These are phyloP conservation scores for Colletotrichum chrysophilum DNA, from an alignment of 2,329 filamentous ascomycete species.

Conservation along the genomic window DNA sequence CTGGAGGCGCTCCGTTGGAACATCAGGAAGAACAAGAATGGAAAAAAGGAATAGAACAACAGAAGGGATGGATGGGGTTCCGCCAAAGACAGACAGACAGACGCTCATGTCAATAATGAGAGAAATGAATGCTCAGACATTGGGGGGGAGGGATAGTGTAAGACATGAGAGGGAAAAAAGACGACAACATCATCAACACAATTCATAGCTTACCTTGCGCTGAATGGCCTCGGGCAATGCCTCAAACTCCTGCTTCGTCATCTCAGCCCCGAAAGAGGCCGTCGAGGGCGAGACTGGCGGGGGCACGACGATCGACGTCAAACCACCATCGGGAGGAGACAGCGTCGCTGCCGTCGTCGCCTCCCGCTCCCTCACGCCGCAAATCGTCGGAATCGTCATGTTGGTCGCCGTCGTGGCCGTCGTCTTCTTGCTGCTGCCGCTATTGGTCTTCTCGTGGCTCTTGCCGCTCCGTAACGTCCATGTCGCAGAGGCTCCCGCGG, in stretches of 20 bases:
- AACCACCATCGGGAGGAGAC: not conserved
- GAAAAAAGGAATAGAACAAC: not conserved
- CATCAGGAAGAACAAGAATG: not conserved
- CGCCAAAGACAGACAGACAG: not conserved
- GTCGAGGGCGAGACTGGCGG: conserved; percentile 24
- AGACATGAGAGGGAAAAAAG: not conserved
- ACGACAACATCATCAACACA: conserved; percentile 7
- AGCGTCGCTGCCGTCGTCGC: not conserved
- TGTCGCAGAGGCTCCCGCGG: not conserved
- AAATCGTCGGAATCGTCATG: not conserved
- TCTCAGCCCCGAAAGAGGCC: conserved; percentile 22
- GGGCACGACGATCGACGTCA: not conserved
- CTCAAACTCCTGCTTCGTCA: conserved; percentile 50
- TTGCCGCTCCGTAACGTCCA: not conserved
- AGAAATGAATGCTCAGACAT: not conserved
- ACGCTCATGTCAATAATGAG: not conserved
- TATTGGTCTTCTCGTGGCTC: conserved; percentile 13
- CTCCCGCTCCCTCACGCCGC: not conserved
- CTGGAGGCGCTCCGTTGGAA: not conserved
- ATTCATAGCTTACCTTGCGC: conserved; percentile 56
- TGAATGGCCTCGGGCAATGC: conserved; percentile 59
- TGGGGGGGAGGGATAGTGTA: not conserved
- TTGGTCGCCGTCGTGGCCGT: not conserved
- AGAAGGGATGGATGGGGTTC: not conserved
- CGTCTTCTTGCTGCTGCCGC: conserved; percentile 7